A percentile compares a stretch with the other conserved stretches of the same genome.
Evolutionary conservation across 805 yeast genomes (phyloP).

Genomic region (Wickerhamiella hasegawae): DNA sequence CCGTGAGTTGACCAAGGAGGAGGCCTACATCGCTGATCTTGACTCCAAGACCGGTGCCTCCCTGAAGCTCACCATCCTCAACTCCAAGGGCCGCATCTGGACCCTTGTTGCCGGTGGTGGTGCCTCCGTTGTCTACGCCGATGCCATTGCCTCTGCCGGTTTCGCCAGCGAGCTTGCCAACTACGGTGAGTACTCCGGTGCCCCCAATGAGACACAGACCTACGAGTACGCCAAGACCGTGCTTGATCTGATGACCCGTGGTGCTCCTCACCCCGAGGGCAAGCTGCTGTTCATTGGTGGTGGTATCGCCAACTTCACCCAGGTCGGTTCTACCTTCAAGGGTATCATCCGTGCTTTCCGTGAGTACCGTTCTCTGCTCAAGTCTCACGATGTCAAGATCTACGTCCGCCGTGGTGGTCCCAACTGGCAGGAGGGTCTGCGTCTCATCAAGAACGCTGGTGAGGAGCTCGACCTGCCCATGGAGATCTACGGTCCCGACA

Average conservation of each 20-base stretch:
- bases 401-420: slow-evolving; percentile 33
- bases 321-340: slow-evolving; percentile 32
- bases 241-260: slow-evolving; percentile 30
- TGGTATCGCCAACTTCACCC: slow-evolving; percentile 33
- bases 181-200: slow-evolving; percentile 34
- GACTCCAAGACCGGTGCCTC: slow-evolving; percentile 35
- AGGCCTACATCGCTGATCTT: slow-evolving; percentile 32
- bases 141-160: slow-evolving; percentile 32
- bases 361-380: slow-evolving; percentile 24
- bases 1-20: slow-evolving; percentile 29
- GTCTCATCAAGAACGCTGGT: slow-evolving; percentile 28
- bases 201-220: slow-evolving; percentile 32
- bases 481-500: slow-evolving; percentile 36
- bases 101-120: slow-evolving; percentile 35
- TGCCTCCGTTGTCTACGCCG: slow-evolving; percentile 33
- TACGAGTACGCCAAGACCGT: slow-evolving; percentile 33
- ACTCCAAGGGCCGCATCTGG: slow-evolving; percentile 30
- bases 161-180: slow-evolving; percentile 29
- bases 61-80: slow-evolving; percentile 28
- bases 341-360: slow-evolving; percentile 34
- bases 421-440: slow-evolving; percentile 33
- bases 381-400: slow-evolving; percentile 26
- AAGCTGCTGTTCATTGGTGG: slow-evolving; percentile 31
- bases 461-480: slow-evolving; percentile 30
- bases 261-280: slow-evolving; percentile 24